Conservation (phyloP, 345 rosid species). For the Pelargonium nanum region DNA sequence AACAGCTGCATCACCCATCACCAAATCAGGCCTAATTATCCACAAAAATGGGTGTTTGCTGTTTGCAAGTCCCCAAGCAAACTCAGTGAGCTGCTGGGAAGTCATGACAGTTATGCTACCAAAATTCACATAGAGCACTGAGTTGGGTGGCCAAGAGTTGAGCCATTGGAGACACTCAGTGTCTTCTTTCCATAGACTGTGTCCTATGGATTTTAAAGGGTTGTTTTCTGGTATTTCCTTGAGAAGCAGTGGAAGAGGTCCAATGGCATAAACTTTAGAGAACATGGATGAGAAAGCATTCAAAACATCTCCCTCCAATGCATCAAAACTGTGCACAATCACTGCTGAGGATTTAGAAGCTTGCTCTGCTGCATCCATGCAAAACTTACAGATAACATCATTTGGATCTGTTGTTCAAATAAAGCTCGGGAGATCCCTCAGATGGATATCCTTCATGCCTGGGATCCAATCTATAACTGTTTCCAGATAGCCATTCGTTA, state of each 20-base stretch:
- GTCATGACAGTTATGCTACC: no score
- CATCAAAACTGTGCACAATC: slow-evolving; percentile 8
- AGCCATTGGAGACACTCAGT: no score
- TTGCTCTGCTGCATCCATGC: neutral
- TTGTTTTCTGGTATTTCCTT: neutral
- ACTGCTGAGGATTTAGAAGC: slow-evolving; percentile 2
- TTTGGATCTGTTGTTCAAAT: no score
- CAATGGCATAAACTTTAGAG: neutral
- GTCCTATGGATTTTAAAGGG: neutral
- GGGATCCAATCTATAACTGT: neutral
- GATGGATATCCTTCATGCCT: no score
- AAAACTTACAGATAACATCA: neutral
- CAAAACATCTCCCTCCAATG: slow-evolving; percentile 1
- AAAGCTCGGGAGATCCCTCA: no score
- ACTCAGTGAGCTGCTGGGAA: no score
- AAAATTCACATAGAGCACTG: no score
- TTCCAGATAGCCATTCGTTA: neutral
- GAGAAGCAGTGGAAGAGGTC: neutral
- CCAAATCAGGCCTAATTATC: no score
- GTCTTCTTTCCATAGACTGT: slow-evolving; percentile 1
- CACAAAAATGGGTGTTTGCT: no score
- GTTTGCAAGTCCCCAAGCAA: no score
- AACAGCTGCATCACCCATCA: no score
- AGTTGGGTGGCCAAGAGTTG: no score
- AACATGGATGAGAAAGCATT: neutral